A percentile compares a stretch with the other conserved stretches of the same genome.
These are phyloP conservation scores for Marsdenia floribunda DNA, from an alignment of 257 asterid species.

Conservation along the genomic window DNA sequence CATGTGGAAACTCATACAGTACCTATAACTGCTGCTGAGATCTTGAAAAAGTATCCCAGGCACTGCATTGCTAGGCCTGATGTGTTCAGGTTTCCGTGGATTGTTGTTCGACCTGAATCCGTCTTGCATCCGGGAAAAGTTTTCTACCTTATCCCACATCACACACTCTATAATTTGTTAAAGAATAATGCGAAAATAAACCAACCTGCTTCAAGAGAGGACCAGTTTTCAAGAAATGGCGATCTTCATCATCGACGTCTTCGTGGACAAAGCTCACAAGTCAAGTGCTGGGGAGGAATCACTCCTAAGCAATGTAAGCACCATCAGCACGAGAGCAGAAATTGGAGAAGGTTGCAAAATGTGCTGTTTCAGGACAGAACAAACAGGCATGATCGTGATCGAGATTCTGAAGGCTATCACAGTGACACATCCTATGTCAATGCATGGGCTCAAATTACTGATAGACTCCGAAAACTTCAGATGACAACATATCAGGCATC, in stretches of 20 bases:
- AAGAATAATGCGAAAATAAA: slow-evolving; percentile 11
- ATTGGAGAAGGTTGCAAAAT: slow-evolving; percentile 6
- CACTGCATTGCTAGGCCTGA: slow-evolving; percentile 67
- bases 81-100: slow-evolving; percentile 53
- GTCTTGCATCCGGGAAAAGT: slow-evolving; percentile 36
- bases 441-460: slow-evolving; percentile 2
- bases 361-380: not conserved
- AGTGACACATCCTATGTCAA: slow-evolving; percentile 7
- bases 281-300: slow-evolving; percentile 19
- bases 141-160: slow-evolving; percentile 32
- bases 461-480: not conserved
- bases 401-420: slow-evolving; percentile 3
- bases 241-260: not conserved
- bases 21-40: slow-evolving; percentile 47
- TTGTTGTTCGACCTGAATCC: slow-evolving; percentile 57
- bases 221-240: slow-evolving; percentile 2
- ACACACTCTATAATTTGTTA: slow-evolving; percentile 25
- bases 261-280: not conserved
- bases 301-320: slow-evolving; percentile 13
- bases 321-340: slow-evolving; percentile 18
- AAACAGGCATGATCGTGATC: not conserved
- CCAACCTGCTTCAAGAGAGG: slow-evolving; percentile 11
- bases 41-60: slow-evolving; percentile 49
- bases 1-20: slow-evolving; percentile 32
- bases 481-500: not conserved